These are phyloP conservation scores for Copromyces sp. DNA, from an alignment of 495 filamentous ascomycete species.

Conservation along the genomic window DNA sequence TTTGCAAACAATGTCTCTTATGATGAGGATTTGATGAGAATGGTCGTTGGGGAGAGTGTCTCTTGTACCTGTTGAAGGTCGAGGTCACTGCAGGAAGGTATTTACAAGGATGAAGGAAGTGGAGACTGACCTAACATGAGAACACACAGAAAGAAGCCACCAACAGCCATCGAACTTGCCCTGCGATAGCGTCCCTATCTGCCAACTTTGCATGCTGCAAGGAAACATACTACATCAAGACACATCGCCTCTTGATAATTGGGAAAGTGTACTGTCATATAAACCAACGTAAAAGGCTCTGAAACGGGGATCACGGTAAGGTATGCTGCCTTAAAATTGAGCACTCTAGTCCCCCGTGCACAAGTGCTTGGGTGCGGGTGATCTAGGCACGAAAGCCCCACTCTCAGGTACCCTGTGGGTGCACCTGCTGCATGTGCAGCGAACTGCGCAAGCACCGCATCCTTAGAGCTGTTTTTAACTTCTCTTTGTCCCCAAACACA, in stretches of 20 bases:
- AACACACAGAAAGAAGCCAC: background rate
- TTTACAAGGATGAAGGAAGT: background rate
- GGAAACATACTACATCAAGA: background rate
- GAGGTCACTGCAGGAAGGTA: background rate
- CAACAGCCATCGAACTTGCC: background rate
- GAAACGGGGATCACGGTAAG: background rate
- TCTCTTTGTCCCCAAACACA: background rate
- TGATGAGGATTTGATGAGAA: background rate
- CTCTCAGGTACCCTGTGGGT: background rate
- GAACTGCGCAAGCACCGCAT: background rate
- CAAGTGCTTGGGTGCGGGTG: background rate
- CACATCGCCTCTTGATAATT: background rate
- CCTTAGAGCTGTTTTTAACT: background rate
- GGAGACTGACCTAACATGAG: background rate
- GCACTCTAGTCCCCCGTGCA: background rate
- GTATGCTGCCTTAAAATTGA: background rate
- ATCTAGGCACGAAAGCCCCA: background rate
- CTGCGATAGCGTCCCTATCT: background rate
- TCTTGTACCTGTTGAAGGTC: background rate
- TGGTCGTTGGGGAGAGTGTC: background rate
- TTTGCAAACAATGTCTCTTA: background rate
- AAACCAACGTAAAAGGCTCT: background rate
- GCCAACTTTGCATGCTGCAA: background rate
- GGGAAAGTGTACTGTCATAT: background rate
- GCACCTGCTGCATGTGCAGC: background rate